These are phyloP conservation scores for Moringa oleifera DNA, from an alignment of 345 rosid genomes.

Conservation along the genomic window DNA sequence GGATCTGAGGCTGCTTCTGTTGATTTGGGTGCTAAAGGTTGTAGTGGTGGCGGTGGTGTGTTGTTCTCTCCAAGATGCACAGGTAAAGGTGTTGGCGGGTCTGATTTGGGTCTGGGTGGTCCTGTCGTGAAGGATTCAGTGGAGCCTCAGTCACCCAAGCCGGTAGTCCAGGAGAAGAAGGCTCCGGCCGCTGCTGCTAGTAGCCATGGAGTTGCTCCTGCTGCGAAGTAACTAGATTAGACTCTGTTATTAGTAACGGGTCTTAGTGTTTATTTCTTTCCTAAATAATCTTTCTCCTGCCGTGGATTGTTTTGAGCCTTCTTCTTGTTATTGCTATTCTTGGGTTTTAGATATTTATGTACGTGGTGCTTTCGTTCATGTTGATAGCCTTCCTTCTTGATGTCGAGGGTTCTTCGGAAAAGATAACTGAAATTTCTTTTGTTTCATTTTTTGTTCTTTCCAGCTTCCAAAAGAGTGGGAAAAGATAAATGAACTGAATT, in stretches of 20 bases:
- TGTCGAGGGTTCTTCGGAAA: neutral
- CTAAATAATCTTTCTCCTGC: neutral
- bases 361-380: neutral
- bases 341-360: neutral
- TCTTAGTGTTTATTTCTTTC: neutral
- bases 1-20: constrained; percentile 28
- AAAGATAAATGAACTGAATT: neutral
- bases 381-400: neutral
- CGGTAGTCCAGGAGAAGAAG: constrained; percentile 38
- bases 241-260: neutral
- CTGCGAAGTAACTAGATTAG: constrained; percentile 35
- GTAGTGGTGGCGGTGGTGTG: neutral
- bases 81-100: constrained; percentile 14
- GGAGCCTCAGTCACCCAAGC: constrained; percentile 27
- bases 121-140: constrained; percentile 35
- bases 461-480: neutral
- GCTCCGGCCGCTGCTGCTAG: constrained; percentile 13
- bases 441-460: neutral
- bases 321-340: neutral
- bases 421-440: neutral
- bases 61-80: constrained; percentile 22
- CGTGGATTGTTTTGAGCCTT: neutral
- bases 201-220: constrained; percentile 38
- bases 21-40: constrained; percentile 16
- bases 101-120: constrained; percentile 15